Evolutionary conservation across 2,329 filamentous ascomycete genomes (phyloP).

Genomic region (Blastomyces emzantsi): DNA sequence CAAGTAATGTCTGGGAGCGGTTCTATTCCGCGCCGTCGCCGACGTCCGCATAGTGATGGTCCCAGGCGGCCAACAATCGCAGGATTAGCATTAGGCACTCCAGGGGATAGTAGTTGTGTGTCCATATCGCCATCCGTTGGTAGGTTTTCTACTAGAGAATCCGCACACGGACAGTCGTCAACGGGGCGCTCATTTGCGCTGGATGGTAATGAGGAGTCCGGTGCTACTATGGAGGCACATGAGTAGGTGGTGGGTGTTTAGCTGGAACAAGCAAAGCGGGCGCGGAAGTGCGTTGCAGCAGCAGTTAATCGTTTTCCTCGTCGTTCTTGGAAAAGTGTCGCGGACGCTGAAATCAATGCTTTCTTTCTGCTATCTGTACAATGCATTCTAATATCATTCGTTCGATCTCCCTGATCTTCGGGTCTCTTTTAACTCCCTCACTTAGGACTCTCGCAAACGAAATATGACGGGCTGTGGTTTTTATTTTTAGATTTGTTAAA

Average conservation of each 20-base stretch:
- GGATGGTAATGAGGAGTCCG: neutral
- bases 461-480: neutral
- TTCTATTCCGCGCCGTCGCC: constrained; percentile 4
- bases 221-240: neutral
- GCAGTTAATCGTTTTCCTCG: neutral
- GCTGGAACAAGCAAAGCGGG: neutral
- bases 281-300: neutral
- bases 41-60: neutral
- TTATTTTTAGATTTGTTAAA: neutral
- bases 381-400: neutral
- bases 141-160: neutral
- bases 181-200: neutral
- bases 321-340: neutral
- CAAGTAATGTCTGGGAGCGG: constrained; percentile 12
- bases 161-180: neutral
- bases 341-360: neutral
- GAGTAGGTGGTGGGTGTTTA: neutral
- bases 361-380: neutral
- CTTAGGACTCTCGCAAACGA: neutral
- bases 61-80: neutral
- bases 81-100: neutral
- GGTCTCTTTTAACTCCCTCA: neutral
- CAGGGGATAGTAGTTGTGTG: neutral
- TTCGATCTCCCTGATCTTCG: neutral
- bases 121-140: neutral